A percentile compares a stretch with the other conserved stretches of the same genome.
phyloP scores from a whole-genome alignment of 2,329 filamentous ascomycete genomes.

The Aureobasidium sp. region DNA sequence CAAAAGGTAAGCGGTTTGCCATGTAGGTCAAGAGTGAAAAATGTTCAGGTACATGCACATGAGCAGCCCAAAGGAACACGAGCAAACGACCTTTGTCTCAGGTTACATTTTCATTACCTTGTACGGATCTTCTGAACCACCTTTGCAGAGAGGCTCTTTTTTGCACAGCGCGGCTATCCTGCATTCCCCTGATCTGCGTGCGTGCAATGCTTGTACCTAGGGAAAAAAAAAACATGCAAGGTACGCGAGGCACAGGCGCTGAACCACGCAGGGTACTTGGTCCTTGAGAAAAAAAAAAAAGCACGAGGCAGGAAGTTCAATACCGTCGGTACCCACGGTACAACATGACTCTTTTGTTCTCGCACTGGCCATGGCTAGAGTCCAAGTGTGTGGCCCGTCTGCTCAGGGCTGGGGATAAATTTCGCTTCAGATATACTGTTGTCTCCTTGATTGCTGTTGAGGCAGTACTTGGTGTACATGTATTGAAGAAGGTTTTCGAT shows the following conservation, averaged over 20 bases:
- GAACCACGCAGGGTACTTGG: not conserved
- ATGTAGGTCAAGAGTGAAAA: not conserved
- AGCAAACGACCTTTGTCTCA: no score
- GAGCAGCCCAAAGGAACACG: no score
- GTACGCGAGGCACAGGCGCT: not conserved
- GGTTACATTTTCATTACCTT: no score
- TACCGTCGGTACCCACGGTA: not conserved
- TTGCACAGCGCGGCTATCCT: not conserved
- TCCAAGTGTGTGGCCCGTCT: not conserved
- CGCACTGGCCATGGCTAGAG: not conserved
- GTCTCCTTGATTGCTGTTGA: not conserved
- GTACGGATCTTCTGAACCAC: not conserved
- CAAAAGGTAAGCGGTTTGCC: not conserved
- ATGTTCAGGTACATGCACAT: not conserved
- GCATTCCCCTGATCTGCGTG: not conserved
- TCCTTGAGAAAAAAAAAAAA: not conserved
- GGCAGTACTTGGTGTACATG: no score
- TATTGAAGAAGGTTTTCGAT: no score
- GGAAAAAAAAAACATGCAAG: not conserved
- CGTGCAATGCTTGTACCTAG: not conserved
- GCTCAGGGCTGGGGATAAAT: not conserved
- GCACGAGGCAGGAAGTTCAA: not conserved
- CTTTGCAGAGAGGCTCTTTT: not conserved
- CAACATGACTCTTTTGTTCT: not conserved
- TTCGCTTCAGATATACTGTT: not conserved